phyloP scores from a whole-genome alignment of 306 rosid genomes.

The Lathyrus sativus region DNA sequence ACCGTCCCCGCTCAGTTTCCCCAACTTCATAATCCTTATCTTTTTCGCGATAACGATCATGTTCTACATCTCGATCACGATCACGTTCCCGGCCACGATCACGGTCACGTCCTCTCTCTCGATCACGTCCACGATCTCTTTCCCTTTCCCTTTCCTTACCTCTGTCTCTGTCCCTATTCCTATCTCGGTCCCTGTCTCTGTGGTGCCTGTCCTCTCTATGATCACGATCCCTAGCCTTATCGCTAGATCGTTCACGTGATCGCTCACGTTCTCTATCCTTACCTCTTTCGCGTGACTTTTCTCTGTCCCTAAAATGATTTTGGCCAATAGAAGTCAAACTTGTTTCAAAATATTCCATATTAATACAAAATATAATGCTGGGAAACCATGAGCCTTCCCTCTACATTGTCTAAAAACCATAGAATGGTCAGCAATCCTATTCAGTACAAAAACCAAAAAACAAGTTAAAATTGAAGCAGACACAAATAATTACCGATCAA shows the following conservation, averaged over 20 bases:
- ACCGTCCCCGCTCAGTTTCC: constrained; percentile 65
- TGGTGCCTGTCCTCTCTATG: constrained; percentile 86
- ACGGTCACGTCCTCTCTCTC: constrained; percentile 66
- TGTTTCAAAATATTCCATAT: not conserved
- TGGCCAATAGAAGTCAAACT: constrained; percentile 34
- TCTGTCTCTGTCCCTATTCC: constrained; percentile 48
- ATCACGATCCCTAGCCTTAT: constrained; percentile 81
- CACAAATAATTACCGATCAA: constrained; percentile 61
- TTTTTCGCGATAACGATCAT: constrained; percentile 68
- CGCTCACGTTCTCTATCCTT: constrained; percentile 78
- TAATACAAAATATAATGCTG: constrained; percentile 3
- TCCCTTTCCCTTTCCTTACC: constrained; percentile 75
- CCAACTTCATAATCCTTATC: constrained; percentile 74
- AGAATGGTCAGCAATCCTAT: constrained; percentile 9
- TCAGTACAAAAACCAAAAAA: constrained; percentile 20
- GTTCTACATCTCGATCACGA: constrained; percentile 57
- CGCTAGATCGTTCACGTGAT: constrained; percentile 73
- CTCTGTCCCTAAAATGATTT: constrained; percentile 70
- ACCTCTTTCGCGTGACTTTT: constrained; percentile 83
- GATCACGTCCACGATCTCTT: constrained; percentile 75
- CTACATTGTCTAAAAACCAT: not conserved
- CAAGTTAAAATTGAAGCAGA: not conserved
- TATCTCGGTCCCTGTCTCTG: constrained; percentile 70
- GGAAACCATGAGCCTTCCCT: not conserved
- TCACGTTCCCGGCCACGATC: constrained; percentile 68